Conservation (phyloP, 345 rosid genomes). For the Psidium guajava region DNA sequence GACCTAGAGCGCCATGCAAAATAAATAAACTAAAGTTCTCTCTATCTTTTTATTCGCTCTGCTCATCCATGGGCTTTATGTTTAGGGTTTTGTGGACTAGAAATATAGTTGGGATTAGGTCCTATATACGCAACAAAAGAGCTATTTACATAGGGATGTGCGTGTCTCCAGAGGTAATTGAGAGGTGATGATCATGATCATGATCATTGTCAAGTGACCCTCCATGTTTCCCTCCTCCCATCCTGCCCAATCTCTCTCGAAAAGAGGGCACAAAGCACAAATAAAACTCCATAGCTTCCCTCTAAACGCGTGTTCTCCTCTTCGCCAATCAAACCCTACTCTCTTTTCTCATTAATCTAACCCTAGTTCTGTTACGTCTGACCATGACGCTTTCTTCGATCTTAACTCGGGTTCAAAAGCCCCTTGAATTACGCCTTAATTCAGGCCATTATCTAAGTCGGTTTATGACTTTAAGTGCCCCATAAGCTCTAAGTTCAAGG, state of each 20-base stretch:
- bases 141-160: not conserved
- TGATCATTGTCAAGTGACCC: not conserved
- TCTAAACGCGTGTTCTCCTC: not conserved
- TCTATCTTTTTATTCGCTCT: not conserved
- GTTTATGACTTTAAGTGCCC: not conserved
- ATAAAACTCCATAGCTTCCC: not conserved
- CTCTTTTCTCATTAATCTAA: not conserved
- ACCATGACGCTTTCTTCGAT: not conserved
- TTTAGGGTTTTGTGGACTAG: not conserved
- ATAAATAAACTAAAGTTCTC: not conserved
- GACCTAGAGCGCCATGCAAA: not conserved
- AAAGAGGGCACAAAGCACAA: not conserved
- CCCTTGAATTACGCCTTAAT: conserved; percentile 6
- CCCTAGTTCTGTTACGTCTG: not conserved
- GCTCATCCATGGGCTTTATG: not conserved
- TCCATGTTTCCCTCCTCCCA: not conserved
- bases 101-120: not conserved
- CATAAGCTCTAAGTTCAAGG: not conserved
- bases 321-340: not conserved
- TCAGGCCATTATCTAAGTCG: conserved; percentile 1
- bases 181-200: not conserved
- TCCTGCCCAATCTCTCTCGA: not conserved
- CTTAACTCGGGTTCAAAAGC: not conserved
- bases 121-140: not conserved
- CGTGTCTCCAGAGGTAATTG: not conserved